phyloP scores from a whole-genome alignment of 306 rosid species.

The Glycine tomentella region DNA sequence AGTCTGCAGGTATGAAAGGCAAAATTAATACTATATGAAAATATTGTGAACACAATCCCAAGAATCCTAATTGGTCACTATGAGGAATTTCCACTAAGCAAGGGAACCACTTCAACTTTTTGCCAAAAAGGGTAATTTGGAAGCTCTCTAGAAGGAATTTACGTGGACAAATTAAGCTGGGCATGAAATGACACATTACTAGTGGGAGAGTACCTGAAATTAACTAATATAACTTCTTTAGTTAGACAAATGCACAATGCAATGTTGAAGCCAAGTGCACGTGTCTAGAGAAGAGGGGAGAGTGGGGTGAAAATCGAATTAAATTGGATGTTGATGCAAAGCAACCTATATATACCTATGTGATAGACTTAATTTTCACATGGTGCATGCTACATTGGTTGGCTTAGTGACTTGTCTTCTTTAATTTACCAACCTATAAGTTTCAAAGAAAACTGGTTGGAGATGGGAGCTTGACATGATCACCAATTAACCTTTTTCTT shows the following conservation, averaged over 20 bases:
- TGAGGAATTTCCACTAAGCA: constrained; percentile 47
- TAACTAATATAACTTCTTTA: constrained; percentile 25
- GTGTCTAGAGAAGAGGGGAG: constrained; percentile 38
- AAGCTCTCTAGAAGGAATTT: constrained; percentile 53
- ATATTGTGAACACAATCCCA: constrained; percentile 28
- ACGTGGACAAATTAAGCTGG: constrained; percentile 26
- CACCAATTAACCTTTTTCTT: constrained; percentile 1
- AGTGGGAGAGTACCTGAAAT: constrained; percentile 19
- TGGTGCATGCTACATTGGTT: constrained; percentile 35
- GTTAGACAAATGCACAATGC: constrained; percentile 41
- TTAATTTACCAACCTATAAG: constrained; percentile 38
- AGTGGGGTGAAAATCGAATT: constrained; percentile 40
- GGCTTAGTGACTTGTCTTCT: constrained; percentile 34
- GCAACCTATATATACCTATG: constrained; percentile 30
- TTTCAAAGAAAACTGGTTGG: constrained; percentile 33
- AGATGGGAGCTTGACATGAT: constrained; percentile 21
- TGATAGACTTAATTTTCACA: neutral
- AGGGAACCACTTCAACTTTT: constrained; percentile 46
- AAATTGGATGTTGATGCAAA: constrained; percentile 44
- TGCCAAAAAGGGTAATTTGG: constrained; percentile 45
- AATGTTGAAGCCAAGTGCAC: constrained; percentile 33
- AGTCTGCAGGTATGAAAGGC: too few species aligned
- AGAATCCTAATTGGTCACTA: constrained; percentile 43
- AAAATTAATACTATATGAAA: neutral
- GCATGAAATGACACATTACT: constrained; percentile 30